Evolutionary conservation across 2,329 filamentous ascomycete species (phyloP).

Genomic region (Hypoxylon sp.): DNA sequence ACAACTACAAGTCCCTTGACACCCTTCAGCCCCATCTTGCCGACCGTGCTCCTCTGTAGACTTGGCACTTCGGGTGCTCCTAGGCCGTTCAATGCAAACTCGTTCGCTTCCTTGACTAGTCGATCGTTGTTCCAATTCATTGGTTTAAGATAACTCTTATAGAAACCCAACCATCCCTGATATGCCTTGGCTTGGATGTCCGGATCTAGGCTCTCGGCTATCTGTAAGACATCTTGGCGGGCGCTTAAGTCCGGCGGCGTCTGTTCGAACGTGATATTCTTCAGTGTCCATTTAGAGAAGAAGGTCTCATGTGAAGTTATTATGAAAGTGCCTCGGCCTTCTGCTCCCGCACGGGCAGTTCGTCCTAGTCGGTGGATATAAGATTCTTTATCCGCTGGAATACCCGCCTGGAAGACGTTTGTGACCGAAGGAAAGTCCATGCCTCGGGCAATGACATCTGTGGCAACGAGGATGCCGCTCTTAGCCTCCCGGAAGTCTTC

Average conservation of each 20-base stretch:
- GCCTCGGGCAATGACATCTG: slow-evolving; percentile 78
- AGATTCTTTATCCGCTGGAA: slow-evolving; percentile 71
- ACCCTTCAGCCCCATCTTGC: slow-evolving; percentile 72
- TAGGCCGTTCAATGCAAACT: slow-evolving; percentile 64
- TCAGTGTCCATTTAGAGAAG: slow-evolving; percentile 66
- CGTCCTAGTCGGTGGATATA: slow-evolving; percentile 79
- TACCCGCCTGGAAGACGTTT: slow-evolving; percentile 74
- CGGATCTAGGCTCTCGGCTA: slow-evolving; percentile 62
- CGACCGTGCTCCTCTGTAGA: slow-evolving; percentile 63
- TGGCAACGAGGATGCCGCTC: slow-evolving; percentile 73
- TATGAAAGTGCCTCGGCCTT: slow-evolving; percentile 74
- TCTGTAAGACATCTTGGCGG: slow-evolving; percentile 55
- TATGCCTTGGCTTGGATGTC: slow-evolving; percentile 65
- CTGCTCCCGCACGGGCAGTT: slow-evolving; percentile 75
- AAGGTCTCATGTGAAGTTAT: slow-evolving; percentile 66
- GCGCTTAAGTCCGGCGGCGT: slow-evolving; percentile 63
- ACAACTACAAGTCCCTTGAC: slow-evolving; percentile 64
- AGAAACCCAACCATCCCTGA: slow-evolving; percentile 70
- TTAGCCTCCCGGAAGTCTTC: slow-evolving; percentile 71
- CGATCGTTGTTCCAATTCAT: slow-evolving; percentile 54
- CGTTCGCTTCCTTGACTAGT: slow-evolving; percentile 67
- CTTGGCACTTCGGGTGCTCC: slow-evolving; percentile 63
- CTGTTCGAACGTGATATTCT: slow-evolving; percentile 67
- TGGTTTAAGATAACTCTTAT: slow-evolving; percentile 65
- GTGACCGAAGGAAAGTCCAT: slow-evolving; percentile 82